phyloP scores from a whole-genome alignment of 1,284 basidiomycete species.

The Cryptococcus jaspeensis region DNA sequence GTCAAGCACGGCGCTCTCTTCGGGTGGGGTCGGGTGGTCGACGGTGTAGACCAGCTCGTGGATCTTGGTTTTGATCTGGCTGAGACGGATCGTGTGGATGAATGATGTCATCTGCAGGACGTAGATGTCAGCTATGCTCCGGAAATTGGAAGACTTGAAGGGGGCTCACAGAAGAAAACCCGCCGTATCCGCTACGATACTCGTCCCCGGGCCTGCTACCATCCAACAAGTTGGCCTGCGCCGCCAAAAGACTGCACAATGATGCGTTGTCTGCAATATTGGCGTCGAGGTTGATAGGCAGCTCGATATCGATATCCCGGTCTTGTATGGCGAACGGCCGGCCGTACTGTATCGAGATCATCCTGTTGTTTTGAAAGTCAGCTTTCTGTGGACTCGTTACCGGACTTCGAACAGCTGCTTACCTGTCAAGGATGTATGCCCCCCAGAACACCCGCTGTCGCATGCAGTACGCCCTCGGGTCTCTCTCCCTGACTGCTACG shows the following conservation, averaged over 20 bases:
- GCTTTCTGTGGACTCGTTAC: not conserved
- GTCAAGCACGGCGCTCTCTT: not conserved
- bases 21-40: not conserved
- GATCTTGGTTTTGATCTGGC: conserved; percentile 5
- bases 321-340: conserved; percentile 11
- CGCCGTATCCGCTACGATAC: conserved; percentile 9
- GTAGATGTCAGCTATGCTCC: not conserved
- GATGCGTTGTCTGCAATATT: conserved; percentile 8
- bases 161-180: conserved; percentile 6
- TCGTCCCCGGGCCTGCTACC: conserved; percentile 9
- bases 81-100: conserved; percentile 8
- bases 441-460: conserved; percentile 9
- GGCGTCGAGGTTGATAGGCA: conserved; percentile 11
- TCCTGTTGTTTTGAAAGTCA: not conserved
- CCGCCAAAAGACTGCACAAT: conserved; percentile 2
- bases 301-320: conserved; percentile 11
- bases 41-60: conserved; percentile 8
- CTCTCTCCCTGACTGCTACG: conserved; percentile 2
- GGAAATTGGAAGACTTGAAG: no score
- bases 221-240: conserved; percentile 5
- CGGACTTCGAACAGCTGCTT: not conserved
- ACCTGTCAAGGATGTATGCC: conserved; percentile 11
- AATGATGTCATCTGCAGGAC: conserved; percentile 7
- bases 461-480: conserved; percentile 12
- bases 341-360: conserved; percentile 13